Evolutionary conservation across 2,329 filamentous ascomycete genomes (phyloP), one percentile per base, ranked within the genome.

Genomic region (Arthrobotrys sphaeroides): DNA sequence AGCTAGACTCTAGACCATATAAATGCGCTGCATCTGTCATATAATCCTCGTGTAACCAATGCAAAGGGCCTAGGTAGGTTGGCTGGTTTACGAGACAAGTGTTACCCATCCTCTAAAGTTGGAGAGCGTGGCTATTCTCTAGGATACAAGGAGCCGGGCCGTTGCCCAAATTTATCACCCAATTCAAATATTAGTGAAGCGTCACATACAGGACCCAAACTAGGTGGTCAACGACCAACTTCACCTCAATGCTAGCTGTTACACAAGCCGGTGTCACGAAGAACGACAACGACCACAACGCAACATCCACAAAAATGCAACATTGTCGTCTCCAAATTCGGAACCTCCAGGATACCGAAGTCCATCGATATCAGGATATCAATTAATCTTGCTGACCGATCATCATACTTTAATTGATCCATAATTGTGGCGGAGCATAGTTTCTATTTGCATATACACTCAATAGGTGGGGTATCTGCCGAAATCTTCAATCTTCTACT

Each of bases 261-360:
- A 61, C 57, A 65, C 59, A 64, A 33, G 24, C 16, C 18, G 3
- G 33, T 66, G 45, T 43, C 22, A 47, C 49, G 26, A 49, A 26
- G 26, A 22, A 31, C 36, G 47, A 67, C 38, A n/a, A 26, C 43
- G 51, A 18, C 10, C 36, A 57, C 68, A 73, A 73, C 68, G 66
- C 68, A 73, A n/a, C 6, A 18, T 2, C 22, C 6, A 5, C 7
- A 9, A 60, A 73, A 74, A 74, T 74, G 16, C 69, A 74, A 74
- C 69, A 67, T 28, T 40, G n/a, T 22, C 10, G n/a, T 28, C 43
- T 5, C 31, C 43, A 18, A 47, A 13, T 18, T 40, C 26, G n/a
- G 12, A 31, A 43, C 16, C 24, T 43, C 28, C 4, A 38, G 28
- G 2, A 36, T 38, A 22, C 22, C 1, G 2, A 53, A n/a, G 38